Percentiles rank a stretch among this genome's conserved stretches.
phyloP scores from a whole-genome alignment of 2,329 filamentous ascomycete genomes.

The Phyllosticta citriasiana region DNA sequence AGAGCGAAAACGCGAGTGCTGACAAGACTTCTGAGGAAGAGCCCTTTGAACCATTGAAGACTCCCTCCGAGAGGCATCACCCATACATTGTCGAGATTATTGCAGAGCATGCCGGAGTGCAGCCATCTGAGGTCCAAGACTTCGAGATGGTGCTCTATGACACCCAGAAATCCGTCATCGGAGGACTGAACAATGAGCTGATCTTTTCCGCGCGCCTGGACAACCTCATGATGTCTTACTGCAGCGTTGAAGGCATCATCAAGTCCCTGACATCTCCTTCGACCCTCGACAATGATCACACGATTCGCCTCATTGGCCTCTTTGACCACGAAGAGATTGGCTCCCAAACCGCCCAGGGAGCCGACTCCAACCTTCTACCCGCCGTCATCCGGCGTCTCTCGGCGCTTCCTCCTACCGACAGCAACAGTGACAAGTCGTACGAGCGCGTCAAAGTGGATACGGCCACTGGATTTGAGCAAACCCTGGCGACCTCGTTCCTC shows the following conservation, averaged over 20 bases:
- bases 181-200: conserved; percentile 85
- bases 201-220: conserved; percentile 94
- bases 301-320: conserved; percentile 82
- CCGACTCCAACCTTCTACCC: conserved; percentile 83
- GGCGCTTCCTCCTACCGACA: conserved; percentile 56
- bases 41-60: conserved; percentile 63
- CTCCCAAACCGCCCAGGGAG: conserved; percentile 83
- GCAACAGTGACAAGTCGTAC: conserved; percentile 54
- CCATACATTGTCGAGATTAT: conserved; percentile 78
- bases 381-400: conserved; percentile 79
- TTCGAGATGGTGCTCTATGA: conserved; percentile 98
- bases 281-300: conserved; percentile 63
- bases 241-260: conserved; percentile 76
- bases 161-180: conserved; percentile 80
- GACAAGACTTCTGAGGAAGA: conserved; percentile 27
- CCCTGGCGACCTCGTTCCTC: conserved; percentile 80
- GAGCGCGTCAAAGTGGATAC: conserved; percentile 49
- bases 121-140: conserved; percentile 66
- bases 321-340: conserved; percentile 99
- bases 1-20: conserved; percentile 39
- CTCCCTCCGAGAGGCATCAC: conserved; percentile 75
- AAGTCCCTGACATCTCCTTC: conserved; percentile 56
- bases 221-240: conserved; percentile 95
- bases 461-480: conserved; percentile 85
- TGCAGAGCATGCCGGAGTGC: conserved; percentile 64